Percentiles rank a stretch among this genome's conserved stretches.
These are phyloP conservation scores for Lactarius vividus DNA, from an alignment of 768 basidiomycete species.

Conservation along the genomic window DNA sequence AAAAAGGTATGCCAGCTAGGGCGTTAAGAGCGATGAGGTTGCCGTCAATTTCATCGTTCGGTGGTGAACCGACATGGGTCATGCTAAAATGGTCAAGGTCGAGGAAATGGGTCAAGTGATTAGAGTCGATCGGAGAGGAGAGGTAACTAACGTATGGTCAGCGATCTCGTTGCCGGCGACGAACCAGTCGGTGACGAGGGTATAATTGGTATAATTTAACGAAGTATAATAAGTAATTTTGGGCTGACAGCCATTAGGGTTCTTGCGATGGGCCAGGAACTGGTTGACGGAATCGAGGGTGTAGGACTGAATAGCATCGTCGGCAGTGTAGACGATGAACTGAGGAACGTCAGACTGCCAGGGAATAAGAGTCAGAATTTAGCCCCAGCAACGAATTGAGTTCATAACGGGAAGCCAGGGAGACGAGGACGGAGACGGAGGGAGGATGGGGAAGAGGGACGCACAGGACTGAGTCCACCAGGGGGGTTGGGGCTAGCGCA, in stretches of 20 bases:
- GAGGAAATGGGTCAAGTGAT: not conserved
- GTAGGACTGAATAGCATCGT: slow-evolving; percentile 76
- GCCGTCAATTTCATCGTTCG: slow-evolving; percentile 66
- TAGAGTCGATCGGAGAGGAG: not conserved
- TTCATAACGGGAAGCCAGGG: not conserved
- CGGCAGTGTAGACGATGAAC: slow-evolving; percentile 74
- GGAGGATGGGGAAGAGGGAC: slow-evolving; percentile 29
- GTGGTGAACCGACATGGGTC: slow-evolving; percentile 69
- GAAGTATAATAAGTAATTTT: slow-evolving; percentile 78
- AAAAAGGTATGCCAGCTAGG: slow-evolving; percentile 70
- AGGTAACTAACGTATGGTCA: slow-evolving; percentile 60
- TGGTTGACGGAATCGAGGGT: slow-evolving; percentile 71
- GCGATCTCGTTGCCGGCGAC: slow-evolving; percentile 84
- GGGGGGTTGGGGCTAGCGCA: slow-evolving; percentile 74
- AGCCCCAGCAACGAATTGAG: not conserved
- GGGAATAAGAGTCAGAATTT: not conserved
- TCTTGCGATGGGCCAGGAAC: slow-evolving; percentile 69
- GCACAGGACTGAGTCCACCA: slow-evolving; percentile 63
- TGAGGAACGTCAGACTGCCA: slow-evolving; percentile 55
- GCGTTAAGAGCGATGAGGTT: slow-evolving; percentile 78
- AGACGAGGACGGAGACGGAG: not conserved
- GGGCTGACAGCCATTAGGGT: slow-evolving; percentile 72
- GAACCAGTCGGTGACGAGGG: slow-evolving; percentile 75
- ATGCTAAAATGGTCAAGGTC: slow-evolving; percentile 45
- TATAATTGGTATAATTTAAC: slow-evolving; percentile 72